phyloP scores from a whole-genome alignment of 2,329 filamentous ascomycete genomes.

The Botrytis aclada region DNA sequence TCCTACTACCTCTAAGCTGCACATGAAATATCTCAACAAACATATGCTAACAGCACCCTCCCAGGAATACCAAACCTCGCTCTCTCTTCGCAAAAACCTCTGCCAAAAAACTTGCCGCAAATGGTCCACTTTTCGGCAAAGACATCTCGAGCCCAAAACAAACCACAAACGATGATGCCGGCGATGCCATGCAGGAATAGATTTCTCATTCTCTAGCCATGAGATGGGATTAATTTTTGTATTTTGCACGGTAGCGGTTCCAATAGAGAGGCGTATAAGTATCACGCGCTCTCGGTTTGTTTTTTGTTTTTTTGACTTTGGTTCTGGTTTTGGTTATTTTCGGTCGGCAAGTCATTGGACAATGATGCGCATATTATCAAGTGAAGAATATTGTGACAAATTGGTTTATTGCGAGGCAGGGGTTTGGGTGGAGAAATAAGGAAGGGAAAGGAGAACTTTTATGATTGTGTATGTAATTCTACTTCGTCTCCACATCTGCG shows the following conservation, averaged over 20 bases:
- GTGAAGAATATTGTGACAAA: constrained; percentile 14
- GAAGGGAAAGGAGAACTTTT: neutral
- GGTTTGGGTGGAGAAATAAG: constrained; percentile 10
- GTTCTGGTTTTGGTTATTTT: constrained; percentile 11
- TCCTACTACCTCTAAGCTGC: neutral
- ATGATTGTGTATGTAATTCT: constrained; percentile 19
- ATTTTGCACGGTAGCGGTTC: neutral
- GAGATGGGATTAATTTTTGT: neutral
- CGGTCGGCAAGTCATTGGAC: constrained; percentile 4
- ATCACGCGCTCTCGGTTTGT: constrained; percentile 1
- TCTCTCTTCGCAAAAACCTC: constrained; percentile 66
- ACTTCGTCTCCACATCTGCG: constrained; percentile 10
- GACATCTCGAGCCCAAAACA: constrained; percentile 11
- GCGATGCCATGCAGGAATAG: constrained; percentile 17
- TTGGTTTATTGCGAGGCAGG: constrained; percentile 2
- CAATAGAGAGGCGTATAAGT: constrained; percentile 18
- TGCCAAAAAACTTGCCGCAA: constrained; percentile 53
- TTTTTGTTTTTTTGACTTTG: neutral
- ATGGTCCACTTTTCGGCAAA: constrained; percentile 30
- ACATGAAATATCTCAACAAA: neutral
- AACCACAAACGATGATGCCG: neutral
- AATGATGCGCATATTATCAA: constrained; percentile 11
- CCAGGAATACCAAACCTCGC: constrained; percentile 59
- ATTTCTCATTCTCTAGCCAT: neutral
- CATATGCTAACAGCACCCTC: constrained; percentile 28